These are phyloP conservation scores for Fraxinus anomala DNA, from an alignment of 257 asterid genomes.

Conservation along the genomic window DNA sequence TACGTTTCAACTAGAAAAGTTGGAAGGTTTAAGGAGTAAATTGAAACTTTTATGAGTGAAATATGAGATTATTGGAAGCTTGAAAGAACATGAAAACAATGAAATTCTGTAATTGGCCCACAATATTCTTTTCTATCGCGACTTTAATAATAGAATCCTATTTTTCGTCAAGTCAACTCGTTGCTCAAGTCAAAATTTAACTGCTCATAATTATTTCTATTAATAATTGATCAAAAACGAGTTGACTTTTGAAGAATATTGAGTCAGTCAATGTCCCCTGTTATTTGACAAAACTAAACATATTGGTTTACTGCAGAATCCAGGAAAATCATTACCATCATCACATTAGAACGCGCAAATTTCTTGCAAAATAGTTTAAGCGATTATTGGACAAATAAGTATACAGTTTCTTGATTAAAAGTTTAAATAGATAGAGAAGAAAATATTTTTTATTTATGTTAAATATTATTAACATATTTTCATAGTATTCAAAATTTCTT, in stretches of 20 bases:
- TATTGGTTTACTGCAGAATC: no score
- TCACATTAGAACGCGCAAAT: no score
- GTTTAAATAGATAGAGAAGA: no score
- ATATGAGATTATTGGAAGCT: background rate
- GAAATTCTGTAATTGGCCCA: background rate
- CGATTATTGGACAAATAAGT: no score
- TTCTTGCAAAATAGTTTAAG: no score
- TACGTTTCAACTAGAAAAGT: background rate
- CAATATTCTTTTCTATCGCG: background rate
- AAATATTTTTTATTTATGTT: no score
- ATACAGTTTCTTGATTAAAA: no score
- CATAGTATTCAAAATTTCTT: no score
- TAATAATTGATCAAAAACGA: background rate
- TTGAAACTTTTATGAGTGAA: background rate
- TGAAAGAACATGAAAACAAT: no score
- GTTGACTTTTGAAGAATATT: background rate
- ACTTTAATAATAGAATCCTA: background rate
- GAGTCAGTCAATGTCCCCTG: background rate
- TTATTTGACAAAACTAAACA: no score
- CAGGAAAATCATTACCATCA: no score
- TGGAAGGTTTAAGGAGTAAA: background rate
- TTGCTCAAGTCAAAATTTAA: background rate
- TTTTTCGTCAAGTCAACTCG: background rate
- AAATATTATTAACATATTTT: no score
- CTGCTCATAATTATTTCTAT: background rate